Evolutionary conservation across 805 yeast species (phyloP).

Genomic region (Jamesozyma rosinii): DNA sequence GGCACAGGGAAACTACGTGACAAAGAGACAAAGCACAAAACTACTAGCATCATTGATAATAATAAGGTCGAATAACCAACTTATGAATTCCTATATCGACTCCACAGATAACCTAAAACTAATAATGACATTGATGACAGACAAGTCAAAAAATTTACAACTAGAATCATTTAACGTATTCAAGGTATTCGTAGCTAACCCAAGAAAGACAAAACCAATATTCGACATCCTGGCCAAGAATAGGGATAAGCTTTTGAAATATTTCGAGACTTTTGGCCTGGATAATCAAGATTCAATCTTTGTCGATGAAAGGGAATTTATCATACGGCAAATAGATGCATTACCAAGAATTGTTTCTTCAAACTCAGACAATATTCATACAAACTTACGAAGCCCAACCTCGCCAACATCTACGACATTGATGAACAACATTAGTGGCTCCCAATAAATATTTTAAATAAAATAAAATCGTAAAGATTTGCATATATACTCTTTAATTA

Average conservation of each 20-base stretch:
- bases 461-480: background rate
- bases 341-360: constrained; percentile 49
- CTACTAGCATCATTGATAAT: constrained; percentile 64
- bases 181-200: constrained; percentile 94
- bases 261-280: constrained; percentile 55
- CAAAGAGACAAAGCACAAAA: constrained; percentile 81
- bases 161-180: constrained; percentile 87
- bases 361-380: constrained; percentile 8
- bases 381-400: background rate
- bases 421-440: background rate
- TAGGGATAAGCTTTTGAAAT: constrained; percentile 62
- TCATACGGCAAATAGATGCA: constrained; percentile 62
- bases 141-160: constrained; percentile 82
- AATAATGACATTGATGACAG: constrained; percentile 77
- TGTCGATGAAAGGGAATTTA: constrained; percentile 71
- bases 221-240: constrained; percentile 77
- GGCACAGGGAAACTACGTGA: constrained; percentile 75
- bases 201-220: constrained; percentile 72
- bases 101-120: constrained; percentile 76
- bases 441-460: background rate
- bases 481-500: background rate
- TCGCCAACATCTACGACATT: background rate
- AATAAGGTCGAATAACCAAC: constrained; percentile 56
- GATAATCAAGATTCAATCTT: constrained; percentile 53
- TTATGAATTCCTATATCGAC: constrained; percentile 70